Conservation (phyloP, 2,329 filamentous ascomycete species). For the Coniochaeta sp. region DNA sequence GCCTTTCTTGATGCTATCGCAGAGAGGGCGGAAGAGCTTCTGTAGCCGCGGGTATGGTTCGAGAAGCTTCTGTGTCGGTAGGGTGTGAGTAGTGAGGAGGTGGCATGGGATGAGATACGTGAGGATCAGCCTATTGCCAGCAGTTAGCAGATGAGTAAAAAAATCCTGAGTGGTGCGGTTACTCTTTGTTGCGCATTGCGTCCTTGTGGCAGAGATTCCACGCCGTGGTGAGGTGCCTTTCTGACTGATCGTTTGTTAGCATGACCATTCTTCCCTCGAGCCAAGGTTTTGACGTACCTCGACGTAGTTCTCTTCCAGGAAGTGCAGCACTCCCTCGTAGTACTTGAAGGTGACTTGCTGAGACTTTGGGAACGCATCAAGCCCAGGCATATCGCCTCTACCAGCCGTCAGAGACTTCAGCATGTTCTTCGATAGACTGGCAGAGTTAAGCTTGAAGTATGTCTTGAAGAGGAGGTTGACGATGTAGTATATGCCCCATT, state of each 20-base stretch:
- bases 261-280: slow-evolving; percentile 2
- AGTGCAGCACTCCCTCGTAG: slow-evolving; percentile 88
- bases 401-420: slow-evolving; percentile 76
- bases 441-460: slow-evolving; percentile 91
- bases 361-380: slow-evolving; percentile 76
- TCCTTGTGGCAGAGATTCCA: slow-evolving; percentile 73
- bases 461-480: slow-evolving; percentile 97
- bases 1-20: slow-evolving; percentile 71
- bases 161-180: slow-evolving; percentile 9
- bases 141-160: slow-evolving; percentile 15
- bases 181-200: slow-evolving; percentile 75
- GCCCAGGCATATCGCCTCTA: slow-evolving; percentile 68
- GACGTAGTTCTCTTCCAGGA: slow-evolving; percentile 87
- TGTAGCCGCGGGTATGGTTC: slow-evolving; percentile 70
- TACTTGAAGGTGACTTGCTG: slow-evolving; percentile 96
- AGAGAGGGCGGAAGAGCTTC: slow-evolving; percentile 70
- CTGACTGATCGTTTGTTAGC: slow-evolving; percentile 47
- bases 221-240: slow-evolving; percentile 72
- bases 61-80: slow-evolving; percentile 68
- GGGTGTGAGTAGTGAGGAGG: slow-evolving; percentile 77
- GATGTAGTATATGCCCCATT: slow-evolving; percentile 96
- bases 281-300: slow-evolving; percentile 41
- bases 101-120: slow-evolving; percentile 93
- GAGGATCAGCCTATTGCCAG: slow-evolving; percentile 63
- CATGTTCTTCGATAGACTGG: slow-evolving; percentile 84